Evolutionary conservation across 306 rosid species (phyloP).

Genomic region (Rosa persica): DNA sequence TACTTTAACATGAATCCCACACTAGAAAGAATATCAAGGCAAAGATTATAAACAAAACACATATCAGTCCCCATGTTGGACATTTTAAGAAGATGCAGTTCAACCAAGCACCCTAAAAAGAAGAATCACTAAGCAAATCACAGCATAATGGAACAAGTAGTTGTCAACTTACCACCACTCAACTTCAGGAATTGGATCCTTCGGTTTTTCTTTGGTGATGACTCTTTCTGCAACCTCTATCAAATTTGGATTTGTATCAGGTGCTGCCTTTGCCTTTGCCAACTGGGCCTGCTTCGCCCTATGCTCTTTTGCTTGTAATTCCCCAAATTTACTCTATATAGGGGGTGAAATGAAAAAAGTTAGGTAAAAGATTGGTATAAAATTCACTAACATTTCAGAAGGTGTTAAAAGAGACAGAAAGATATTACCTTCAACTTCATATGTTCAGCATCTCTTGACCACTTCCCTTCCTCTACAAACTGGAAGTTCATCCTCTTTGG

Average conservation of each 20-base stretch:
- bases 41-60: background rate
- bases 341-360: background rate
- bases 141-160: background rate
- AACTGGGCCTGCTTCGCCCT: slow-evolving; percentile 88
- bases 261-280: slow-evolving; percentile 96
- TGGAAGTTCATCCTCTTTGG: slow-evolving; percentile 80
- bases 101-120: background rate
- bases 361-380: slow-evolving; percentile 1
- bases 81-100: background rate
- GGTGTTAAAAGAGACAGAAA: background rate
- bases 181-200: slow-evolving; percentile 83
- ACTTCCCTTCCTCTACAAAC: slow-evolving; percentile 95
- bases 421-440: slow-evolving; percentile 70
- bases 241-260: slow-evolving; percentile 92
- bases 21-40: background rate
- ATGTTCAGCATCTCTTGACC: slow-evolving; percentile 90
- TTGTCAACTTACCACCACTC: slow-evolving; percentile 92
- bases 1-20: background rate
- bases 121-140: background rate
- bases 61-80: background rate
- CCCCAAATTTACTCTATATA: slow-evolving; percentile 87
- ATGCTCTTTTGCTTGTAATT: slow-evolving; percentile 98
- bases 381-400: background rate
- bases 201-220: slow-evolving; percentile 71
- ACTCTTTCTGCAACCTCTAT: slow-evolving; percentile 89